A percentile compares a stretch with the other conserved stretches of the same genome.
These are phyloP conservation scores for Vaccinium myrtillus DNA, from an alignment of 148 eudicot genomes.

Conservation along the genomic window DNA sequence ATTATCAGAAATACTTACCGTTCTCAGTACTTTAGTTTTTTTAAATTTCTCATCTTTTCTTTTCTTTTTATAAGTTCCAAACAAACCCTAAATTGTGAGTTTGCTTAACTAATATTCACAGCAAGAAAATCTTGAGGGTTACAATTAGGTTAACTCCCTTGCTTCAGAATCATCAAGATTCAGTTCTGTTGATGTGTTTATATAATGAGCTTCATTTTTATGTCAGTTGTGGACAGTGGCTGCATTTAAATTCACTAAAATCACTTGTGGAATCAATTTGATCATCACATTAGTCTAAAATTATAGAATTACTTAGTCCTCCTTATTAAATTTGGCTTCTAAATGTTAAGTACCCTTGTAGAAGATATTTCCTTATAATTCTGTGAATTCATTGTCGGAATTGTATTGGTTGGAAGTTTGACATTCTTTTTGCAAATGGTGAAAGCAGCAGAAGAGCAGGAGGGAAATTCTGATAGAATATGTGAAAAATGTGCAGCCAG, in stretches of 20 bases:
- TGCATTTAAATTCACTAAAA: background rate
- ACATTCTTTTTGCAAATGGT: background rate
- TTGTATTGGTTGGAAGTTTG: background rate
- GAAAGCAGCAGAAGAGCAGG: conserved; percentile 55
- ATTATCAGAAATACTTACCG: too few species aligned
- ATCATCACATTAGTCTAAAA: background rate
- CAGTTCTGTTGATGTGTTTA: background rate
- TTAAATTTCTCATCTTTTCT: too few species aligned
- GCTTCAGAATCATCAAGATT: background rate
- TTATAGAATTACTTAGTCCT: background rate
- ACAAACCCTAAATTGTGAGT: background rate
- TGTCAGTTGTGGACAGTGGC: background rate
- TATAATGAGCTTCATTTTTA: background rate
- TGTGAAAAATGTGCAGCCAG: conserved; percentile 79
- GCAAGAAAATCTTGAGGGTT: background rate
- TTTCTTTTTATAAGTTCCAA: background rate
- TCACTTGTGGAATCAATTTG: background rate
- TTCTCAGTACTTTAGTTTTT: too few species aligned
- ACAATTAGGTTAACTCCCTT: background rate
- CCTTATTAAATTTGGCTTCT: background rate
- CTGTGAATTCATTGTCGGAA: background rate
- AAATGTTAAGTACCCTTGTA: too few species aligned
- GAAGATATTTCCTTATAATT: background rate
- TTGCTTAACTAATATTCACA: background rate
- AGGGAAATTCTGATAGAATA: conserved; percentile 80